Evolutionary conservation across 345 rosid species (phyloP).

Genomic region (Euphorbia lathyris): DNA sequence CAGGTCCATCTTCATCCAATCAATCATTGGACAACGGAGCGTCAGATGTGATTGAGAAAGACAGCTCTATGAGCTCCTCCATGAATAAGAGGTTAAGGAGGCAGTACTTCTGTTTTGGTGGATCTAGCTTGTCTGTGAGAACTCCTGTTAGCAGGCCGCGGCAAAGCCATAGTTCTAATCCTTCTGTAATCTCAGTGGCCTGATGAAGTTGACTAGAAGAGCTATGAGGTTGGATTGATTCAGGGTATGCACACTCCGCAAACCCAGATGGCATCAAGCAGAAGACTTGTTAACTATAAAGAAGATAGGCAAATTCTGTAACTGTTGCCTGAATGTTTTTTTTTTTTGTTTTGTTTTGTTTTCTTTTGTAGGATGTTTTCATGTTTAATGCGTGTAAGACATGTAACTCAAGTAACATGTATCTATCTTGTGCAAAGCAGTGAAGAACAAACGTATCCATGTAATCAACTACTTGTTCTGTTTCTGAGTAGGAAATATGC

Average conservation of each 20-base stretch:
- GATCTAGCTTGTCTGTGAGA: constrained; percentile 46
- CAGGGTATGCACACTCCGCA: neutral
- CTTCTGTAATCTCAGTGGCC: constrained; percentile 43
- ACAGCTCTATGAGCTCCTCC: constrained; percentile 22
- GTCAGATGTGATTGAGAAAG: constrained; percentile 35
- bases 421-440: too few species aligned
- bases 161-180: constrained; percentile 33
- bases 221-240: neutral
- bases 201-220: constrained; percentile 15
- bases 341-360: too few species aligned
- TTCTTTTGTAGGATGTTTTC: constrained; percentile 4
- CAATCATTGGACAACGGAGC: constrained; percentile 29
- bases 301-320: constrained; percentile 10
- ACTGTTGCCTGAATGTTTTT: neutral
- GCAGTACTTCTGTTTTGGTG: constrained; percentile 72
- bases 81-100: constrained; percentile 43
- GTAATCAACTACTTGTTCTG: too few species aligned
- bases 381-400: constrained; percentile 22
- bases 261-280: neutral
- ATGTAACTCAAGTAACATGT: constrained; percentile 22
- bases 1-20: constrained; percentile 48
- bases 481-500: too few species aligned
- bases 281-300: constrained; percentile 20
- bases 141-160: constrained; percentile 40
- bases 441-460: too few species aligned